A percentile compares a stretch with the other conserved stretches of the same genome.
phyloP scores from a whole-genome alignment of 352 stramenopile species.

The Phytophthora sansomeana region DNA sequence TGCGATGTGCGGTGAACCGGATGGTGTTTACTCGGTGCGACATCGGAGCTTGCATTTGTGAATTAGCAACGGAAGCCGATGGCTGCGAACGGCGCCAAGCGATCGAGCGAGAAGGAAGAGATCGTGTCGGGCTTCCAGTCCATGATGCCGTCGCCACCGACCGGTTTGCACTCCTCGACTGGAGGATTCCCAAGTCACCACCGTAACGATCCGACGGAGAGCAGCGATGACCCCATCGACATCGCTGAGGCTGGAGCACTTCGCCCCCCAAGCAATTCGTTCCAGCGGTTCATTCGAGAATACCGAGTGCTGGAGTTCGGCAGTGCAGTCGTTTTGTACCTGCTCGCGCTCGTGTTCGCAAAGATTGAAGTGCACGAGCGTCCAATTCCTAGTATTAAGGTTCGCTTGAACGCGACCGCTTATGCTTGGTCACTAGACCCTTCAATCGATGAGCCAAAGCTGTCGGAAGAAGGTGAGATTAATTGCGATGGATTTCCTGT shows the following conservation, averaged over 20 bases:
- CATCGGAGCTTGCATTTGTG: conserved; percentile 9
- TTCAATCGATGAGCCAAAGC: conserved; percentile 56
- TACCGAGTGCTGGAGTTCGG: conserved; percentile 71
- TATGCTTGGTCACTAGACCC: conserved; percentile 58
- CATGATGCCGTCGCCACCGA: conserved; percentile 18
- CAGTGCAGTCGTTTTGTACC: conserved; percentile 53
- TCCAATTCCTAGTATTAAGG: conserved; percentile 58
- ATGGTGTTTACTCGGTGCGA: conserved; percentile 27
- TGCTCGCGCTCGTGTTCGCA: conserved; percentile 56
- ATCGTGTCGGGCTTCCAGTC: conserved; percentile 20
- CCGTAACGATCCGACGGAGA: conserved; percentile 15
- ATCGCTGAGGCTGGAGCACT: conserved; percentile 16
- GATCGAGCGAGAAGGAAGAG: conserved; percentile 20
- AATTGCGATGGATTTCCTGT: background rate
- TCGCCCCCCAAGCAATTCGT: background rate
- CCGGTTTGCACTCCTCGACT: conserved; percentile 11
- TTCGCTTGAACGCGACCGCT: conserved; percentile 51
- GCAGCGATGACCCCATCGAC: conserved; percentile 23
- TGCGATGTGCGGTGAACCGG: conserved; percentile 17
- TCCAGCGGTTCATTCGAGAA: conserved; percentile 35
- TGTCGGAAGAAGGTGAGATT: conserved; percentile 46
- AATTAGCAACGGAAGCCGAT: conserved; percentile 6
- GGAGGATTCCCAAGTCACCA: background rate
- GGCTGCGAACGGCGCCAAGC: conserved; percentile 9
- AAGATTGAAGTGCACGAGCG: conserved; percentile 63